Evolutionary conservation across 257 asterid genomes (phyloP).

Genomic region (Nyctanthes arbortristis): DNA sequence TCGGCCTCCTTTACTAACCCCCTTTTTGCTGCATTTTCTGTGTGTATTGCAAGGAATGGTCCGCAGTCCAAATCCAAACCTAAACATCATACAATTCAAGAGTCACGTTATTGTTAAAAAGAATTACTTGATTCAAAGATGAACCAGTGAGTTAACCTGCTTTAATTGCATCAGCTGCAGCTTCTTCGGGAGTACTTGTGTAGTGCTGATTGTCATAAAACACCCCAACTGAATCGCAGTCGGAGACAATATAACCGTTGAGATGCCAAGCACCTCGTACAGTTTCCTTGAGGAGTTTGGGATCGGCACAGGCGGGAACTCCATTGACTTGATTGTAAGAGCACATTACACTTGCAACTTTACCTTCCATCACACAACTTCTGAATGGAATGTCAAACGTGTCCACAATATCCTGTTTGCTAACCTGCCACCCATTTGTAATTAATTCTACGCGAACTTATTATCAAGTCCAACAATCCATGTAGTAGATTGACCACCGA

Average conservation of each 20-base stretch:
- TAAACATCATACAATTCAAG: slow-evolving; percentile 17
- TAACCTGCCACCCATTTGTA: too few species aligned
- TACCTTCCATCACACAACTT: slow-evolving; percentile 78
- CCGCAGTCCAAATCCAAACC: slow-evolving; percentile 92
- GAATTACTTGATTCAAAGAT: not conserved
- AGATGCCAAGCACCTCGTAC: slow-evolving; percentile 81
- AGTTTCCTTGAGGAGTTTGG: slow-evolving; percentile 58
- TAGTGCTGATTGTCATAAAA: slow-evolving; percentile 74
- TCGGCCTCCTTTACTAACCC: slow-evolving; percentile 64
- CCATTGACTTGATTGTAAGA: slow-evolving; percentile 94
- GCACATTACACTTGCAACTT: slow-evolving; percentile 92
- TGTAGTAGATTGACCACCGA: too few species aligned
- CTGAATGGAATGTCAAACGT: slow-evolving; percentile 76
- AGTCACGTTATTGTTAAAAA: not conserved
- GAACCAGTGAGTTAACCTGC: slow-evolving; percentile 46
- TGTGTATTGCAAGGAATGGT: slow-evolving; percentile 56
- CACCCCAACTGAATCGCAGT: slow-evolving; percentile 81
- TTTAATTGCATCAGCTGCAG: slow-evolving; percentile 75
- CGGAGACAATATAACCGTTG: slow-evolving; percentile 79
- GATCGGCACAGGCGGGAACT: slow-evolving; percentile 81
- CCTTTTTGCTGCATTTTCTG: slow-evolving; percentile 55
- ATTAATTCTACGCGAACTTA: too few species aligned
- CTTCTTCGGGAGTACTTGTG: slow-evolving; percentile 78
- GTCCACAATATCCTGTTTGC: slow-evolving; percentile 69
- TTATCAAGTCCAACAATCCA: too few species aligned